These are phyloP conservation scores for Clonostachys byssicola DNA, from an alignment of 2,329 filamentous ascomycete genomes.

Conservation along the genomic window DNA sequence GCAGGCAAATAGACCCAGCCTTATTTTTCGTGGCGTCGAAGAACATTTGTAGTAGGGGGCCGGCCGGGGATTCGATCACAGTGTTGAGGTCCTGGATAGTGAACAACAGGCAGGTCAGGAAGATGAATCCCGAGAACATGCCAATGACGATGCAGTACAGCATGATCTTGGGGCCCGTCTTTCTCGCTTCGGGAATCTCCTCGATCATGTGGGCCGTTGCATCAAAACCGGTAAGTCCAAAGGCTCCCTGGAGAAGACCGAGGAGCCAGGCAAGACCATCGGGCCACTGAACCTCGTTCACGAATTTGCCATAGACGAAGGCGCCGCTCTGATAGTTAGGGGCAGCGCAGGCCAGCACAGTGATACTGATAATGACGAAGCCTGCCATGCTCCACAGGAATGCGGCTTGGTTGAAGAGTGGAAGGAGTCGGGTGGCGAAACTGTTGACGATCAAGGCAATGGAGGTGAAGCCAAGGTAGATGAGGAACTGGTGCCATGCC, in stretches of 20 bases:
- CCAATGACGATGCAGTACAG: constrained; percentile 35
- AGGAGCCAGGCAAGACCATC: constrained; percentile 42
- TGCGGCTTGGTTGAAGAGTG: constrained; percentile 57
- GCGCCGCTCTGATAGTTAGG: constrained; percentile 22
- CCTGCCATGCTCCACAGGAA: constrained; percentile 35
- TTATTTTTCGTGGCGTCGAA: constrained; percentile 57
- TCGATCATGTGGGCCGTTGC: constrained; percentile 39
- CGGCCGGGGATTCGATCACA: constrained; percentile 50
- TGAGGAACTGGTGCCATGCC: constrained; percentile 69
- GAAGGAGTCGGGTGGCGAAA: constrained; percentile 52
- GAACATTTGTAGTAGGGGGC: constrained; percentile 58
- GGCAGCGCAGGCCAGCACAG: constrained; percentile 26
- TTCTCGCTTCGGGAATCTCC: constrained; percentile 35
- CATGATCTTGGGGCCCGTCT: constrained; percentile 35
- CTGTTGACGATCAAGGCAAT: constrained; percentile 61
- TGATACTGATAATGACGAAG: constrained; percentile 36
- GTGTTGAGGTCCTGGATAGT: constrained; percentile 52
- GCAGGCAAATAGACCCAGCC: constrained; percentile 58
- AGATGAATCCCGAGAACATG: constrained; percentile 34
- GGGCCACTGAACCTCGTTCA: constrained; percentile 39
- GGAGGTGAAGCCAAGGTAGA: constrained; percentile 63
- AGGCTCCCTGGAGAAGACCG: constrained; percentile 33
- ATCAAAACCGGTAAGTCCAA: constrained; percentile 34
- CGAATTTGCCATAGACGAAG: constrained; percentile 37
- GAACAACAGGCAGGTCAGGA: constrained; percentile 60